These are phyloP conservation scores for Ceratobasidium sp. DNA, from an alignment of 1,284 basidiomycete species.

Conservation along the genomic window DNA sequence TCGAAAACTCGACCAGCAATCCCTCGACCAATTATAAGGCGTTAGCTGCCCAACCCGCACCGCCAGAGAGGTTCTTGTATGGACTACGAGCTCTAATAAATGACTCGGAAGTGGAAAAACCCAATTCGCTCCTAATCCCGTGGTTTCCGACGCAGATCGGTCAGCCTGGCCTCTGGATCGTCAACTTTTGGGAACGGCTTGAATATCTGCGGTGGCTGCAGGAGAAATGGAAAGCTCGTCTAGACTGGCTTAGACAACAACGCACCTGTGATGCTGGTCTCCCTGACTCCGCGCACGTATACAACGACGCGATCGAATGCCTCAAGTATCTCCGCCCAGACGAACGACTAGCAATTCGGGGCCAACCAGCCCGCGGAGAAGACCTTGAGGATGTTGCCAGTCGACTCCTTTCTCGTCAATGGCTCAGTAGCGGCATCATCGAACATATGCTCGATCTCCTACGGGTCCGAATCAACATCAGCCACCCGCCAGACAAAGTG, in stretches of 20 bases:
- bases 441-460: background rate
- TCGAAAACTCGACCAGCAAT: background rate
- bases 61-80: background rate
- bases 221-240: background rate
- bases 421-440: background rate
- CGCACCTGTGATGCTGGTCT: background rate
- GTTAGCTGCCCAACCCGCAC: background rate
- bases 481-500: background rate
- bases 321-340: background rate
- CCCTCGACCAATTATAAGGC: background rate
- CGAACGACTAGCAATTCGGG: background rate
- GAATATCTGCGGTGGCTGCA: background rate
- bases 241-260: constrained; percentile 3
- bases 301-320: background rate
- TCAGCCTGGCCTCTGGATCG: background rate
- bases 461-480: background rate
- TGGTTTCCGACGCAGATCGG: background rate
- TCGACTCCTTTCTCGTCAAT: background rate
- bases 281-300: background rate
- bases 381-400: background rate
- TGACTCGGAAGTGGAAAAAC: background rate
- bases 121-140: background rate
- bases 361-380: background rate
- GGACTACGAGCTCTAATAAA: background rate
- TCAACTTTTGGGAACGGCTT: background rate